Conservation (phyloP, 768 basidiomycete species). For the Gymnopilus dilepis region DNA sequence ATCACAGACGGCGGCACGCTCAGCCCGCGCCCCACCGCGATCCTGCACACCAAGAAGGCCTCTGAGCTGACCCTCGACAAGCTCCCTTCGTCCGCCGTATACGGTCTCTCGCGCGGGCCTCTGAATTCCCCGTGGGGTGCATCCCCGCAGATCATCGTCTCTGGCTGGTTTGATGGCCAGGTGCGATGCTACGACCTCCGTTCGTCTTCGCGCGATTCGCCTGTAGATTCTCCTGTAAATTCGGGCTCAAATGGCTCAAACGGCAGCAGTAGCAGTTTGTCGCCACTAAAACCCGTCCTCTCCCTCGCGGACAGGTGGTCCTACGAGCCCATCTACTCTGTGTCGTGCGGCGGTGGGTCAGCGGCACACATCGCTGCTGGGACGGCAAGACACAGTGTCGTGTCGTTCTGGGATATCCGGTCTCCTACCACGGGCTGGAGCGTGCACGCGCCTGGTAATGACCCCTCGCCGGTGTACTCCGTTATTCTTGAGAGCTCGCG, state of each 20-base stretch:
- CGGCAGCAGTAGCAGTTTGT: slow-evolving; percentile 19
- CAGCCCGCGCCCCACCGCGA: slow-evolving; percentile 50
- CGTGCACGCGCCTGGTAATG: slow-evolving; percentile 80
- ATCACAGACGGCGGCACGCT: slow-evolving; percentile 50
- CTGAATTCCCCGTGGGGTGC: slow-evolving; percentile 69
- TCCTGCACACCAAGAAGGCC: slow-evolving; percentile 46
- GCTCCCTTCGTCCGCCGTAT: slow-evolving; percentile 61
- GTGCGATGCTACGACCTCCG: slow-evolving; percentile 82
- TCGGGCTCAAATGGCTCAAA: background rate
- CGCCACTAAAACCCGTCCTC: slow-evolving; percentile 61
- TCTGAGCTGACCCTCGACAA: slow-evolving; percentile 25
- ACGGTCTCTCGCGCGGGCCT: slow-evolving; percentile 69
- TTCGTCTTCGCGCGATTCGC: slow-evolving; percentile 35
- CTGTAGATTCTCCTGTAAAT: slow-evolving; percentile 6
- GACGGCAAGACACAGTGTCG: slow-evolving; percentile 74
- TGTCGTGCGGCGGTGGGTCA: slow-evolving; percentile 76
- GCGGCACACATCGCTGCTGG: slow-evolving; percentile 75
- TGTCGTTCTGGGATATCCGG: slow-evolving; percentile 85
- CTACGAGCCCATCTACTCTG: slow-evolving; percentile 74
- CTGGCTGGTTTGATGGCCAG: slow-evolving; percentile 83
- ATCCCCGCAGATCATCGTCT: slow-evolving; percentile 72
- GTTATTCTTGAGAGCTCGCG: slow-evolving; percentile 78
- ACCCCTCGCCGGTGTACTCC: slow-evolving; percentile 78
- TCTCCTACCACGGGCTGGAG: slow-evolving; percentile 69
- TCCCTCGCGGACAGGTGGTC: slow-evolving; percentile 71